Conservation (phyloP, 768 basidiomycete genomes). For the Boletellus ananas region DNA sequence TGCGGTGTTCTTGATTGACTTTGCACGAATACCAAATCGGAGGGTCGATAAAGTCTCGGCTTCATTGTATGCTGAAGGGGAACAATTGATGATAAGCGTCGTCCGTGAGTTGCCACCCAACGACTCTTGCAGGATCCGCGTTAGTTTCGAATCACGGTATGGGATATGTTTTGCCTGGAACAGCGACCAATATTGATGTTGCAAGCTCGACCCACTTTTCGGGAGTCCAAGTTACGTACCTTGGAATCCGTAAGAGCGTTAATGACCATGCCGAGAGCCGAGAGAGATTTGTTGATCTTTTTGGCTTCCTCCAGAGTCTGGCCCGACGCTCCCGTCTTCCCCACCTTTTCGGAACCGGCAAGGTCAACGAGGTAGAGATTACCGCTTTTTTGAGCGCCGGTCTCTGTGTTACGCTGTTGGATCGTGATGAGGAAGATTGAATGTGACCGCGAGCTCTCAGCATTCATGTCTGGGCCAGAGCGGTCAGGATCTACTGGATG, state of each 20-base stretch:
- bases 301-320: slow-evolving; percentile 99
- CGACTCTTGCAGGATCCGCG: slow-evolving; percentile 98
- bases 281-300: slow-evolving; percentile 99
- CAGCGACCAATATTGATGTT: slow-evolving; percentile 3
- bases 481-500: neutral
- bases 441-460: slow-evolving; percentile 97
- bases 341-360: slow-evolving; percentile 98
- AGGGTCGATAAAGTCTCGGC: slow-evolving; percentile 93
- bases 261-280: slow-evolving; percentile 98
- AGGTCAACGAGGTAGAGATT: slow-evolving; percentile 97
- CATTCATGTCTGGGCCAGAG: slow-evolving; percentile 85
- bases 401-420: slow-evolving; percentile 93
- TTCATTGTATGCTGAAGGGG: slow-evolving; percentile 96
- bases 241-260: slow-evolving; percentile 96
- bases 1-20: slow-evolving; percentile 99
- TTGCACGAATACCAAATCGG: slow-evolving; percentile 99
- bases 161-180: slow-evolving; percentile 90
- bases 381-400: slow-evolving; percentile 92
- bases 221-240: slow-evolving; percentile 41
- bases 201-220: neutral
- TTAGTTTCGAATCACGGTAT: slow-evolving; percentile 98
- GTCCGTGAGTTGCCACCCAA: slow-evolving; percentile 92
- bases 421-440: slow-evolving; percentile 99
- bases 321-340: slow-evolving; percentile 98
- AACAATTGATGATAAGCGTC: slow-evolving; percentile 99